Evolutionary conservation across 2,329 filamentous ascomycete species (phyloP).

Genomic region (Didymella keratinophila): DNA sequence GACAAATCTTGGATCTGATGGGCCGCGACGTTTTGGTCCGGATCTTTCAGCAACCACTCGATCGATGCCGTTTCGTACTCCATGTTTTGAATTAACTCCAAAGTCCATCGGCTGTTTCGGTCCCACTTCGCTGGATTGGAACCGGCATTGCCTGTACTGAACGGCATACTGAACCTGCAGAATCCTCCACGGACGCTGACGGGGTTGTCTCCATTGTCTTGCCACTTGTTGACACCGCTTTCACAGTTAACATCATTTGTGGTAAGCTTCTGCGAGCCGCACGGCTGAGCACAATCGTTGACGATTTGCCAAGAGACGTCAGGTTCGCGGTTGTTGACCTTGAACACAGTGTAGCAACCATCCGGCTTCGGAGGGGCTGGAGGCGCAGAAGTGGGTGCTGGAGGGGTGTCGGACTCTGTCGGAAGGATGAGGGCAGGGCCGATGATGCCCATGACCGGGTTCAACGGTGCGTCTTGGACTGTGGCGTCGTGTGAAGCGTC

Average conservation of each 20-base stretch:
- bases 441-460: too few relatives aligned
- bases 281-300: conserved; percentile 4
- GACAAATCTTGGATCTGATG: background rate
- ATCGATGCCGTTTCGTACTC: conserved; percentile 16
- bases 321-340: background rate
- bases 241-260: background rate
- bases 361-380: too few relatives aligned
- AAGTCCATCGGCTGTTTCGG: conserved; percentile 20
- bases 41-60: conserved; percentile 27
- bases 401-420: too few relatives aligned
- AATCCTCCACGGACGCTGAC: conserved; percentile 14
- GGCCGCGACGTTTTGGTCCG: conserved; percentile 18
- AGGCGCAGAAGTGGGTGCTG: too few relatives aligned
- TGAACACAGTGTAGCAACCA: conserved; percentile 2
- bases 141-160: background rate
- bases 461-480: too few relatives aligned
- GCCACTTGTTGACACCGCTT: conserved; percentile 8
- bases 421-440: too few relatives aligned
- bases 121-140: background rate
- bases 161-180: conserved; percentile 7
- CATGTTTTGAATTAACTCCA: conserved; percentile 25
- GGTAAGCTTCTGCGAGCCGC: background rate
- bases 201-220: background rate
- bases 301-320: conserved; percentile 3
- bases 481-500: too few relatives aligned